Conservation (phyloP, 129 eudicot genomes). For the Saposhnikovia divaricata region DNA sequence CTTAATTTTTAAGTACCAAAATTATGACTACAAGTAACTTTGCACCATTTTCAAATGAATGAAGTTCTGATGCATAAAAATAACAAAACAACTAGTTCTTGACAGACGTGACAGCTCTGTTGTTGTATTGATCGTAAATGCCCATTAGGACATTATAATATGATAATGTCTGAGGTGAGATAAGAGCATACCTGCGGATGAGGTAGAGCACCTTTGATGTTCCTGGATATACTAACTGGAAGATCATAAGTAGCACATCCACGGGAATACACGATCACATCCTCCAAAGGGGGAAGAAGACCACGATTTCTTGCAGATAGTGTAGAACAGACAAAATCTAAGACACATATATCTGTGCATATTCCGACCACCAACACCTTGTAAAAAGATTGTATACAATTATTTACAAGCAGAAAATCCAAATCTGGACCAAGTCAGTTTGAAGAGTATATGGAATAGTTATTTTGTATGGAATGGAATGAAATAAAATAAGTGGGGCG, state of each 20-base stretch:
- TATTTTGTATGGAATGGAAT: neutral
- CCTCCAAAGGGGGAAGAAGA: constrained; percentile 50
- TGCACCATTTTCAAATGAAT: neutral
- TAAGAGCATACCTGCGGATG: constrained; percentile 77
- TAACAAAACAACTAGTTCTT: neutral
- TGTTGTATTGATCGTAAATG: neutral
- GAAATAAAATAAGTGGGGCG: neutral
- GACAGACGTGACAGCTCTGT: neutral
- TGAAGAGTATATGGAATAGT: neutral
- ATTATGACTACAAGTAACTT: neutral
- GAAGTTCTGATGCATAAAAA: neutral
- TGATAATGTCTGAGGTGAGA: neutral
- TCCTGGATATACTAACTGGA: constrained; percentile 50
- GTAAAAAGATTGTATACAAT: constrained; percentile 10
- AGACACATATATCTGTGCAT: constrained; percentile 87
- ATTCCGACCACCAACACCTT: constrained; percentile 80
- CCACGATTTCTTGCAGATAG: constrained; percentile 85
- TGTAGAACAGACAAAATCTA: constrained; percentile 72
- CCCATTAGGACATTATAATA: neutral
- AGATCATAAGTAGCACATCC: constrained; percentile 86
- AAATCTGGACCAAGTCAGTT: neutral
- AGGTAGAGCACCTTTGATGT: constrained; percentile 58
- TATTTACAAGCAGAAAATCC: neutral
- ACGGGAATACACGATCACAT: constrained; percentile 68
- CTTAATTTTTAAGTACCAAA: neutral